Evolutionary conservation across 2,329 filamentous ascomycete genomes (phyloP), one percentile per base, ranked within the genome.

Genomic region (Penicillium glabrum): DNA sequence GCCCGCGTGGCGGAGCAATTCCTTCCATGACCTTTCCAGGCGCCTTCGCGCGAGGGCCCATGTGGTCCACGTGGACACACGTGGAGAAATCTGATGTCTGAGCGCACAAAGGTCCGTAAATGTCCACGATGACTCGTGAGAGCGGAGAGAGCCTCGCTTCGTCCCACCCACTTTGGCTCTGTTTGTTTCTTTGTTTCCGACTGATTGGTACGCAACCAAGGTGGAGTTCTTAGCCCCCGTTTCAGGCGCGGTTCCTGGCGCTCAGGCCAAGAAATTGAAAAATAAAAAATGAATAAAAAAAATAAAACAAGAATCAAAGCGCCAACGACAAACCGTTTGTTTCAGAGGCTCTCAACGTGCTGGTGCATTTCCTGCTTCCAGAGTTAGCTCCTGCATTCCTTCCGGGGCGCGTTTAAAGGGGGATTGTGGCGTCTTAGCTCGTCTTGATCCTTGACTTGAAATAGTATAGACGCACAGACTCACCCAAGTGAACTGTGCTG

Each of bases 41-140:
- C 65, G 61, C 52, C 61, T 68, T 60, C 53, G 54, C 60, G 60
- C 63, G 67, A 67, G 27, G 62, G 60, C 53, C 66, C 66, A 70
- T 69, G 69, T 65, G 57, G 67, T 66, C 62, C 70, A 73, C 70
- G 70, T 73, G 70, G 61, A 62, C 61, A 61, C 70, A 72, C 70
- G 70, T 72, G 70, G 70, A 65, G 61, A 62, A 62, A 51, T 37
- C 52, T 54, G 56, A 47, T 51, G 59, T 50, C 61, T 60, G 56
- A 59, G 58, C 62, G 61, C 53, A 46, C 54, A 51, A 52, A 52
- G 24, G 33, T 27, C 33, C 41, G 39, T 26, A 53, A 37, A 27
- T 19, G 9, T n/a, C 10, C 35, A 39, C 33, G 16, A 37, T 9
- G 11, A 41, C 19, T 21, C 19, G 39, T 41, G 53, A 55, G 43